Conservation (phyloP, 139 green algal species). For the Picochlorum sp. region DNA sequence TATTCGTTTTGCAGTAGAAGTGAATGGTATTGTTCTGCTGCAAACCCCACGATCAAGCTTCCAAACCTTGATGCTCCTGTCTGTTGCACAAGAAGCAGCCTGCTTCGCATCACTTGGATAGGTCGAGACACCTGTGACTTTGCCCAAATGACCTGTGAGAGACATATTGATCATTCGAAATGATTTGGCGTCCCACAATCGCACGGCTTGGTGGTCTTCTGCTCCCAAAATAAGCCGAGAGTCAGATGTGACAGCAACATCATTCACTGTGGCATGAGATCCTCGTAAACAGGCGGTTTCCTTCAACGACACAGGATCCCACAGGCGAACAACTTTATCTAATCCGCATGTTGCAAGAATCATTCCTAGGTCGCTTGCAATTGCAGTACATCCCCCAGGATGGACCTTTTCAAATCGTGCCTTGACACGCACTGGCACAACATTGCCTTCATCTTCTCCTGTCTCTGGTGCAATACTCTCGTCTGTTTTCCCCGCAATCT, state of each 20-base stretch:
- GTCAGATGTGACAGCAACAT: constrained; percentile 51
- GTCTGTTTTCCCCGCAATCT: neutral
- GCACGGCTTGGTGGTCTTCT: constrained; percentile 48
- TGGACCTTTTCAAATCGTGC: constrained; percentile 23
- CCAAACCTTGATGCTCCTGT: constrained; percentile 46
- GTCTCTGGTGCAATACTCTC: neutral
- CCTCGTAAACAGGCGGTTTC: constrained; percentile 28
- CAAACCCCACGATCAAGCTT: neutral
- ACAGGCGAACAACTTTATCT: constrained; percentile 54
- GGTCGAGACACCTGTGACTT: constrained; percentile 45
- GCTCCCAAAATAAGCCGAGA: constrained; percentile 42
- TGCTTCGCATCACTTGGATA: constrained; percentile 38
- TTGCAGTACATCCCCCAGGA: constrained; percentile 40
- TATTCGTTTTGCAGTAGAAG: constrained; percentile 2
- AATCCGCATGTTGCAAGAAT: constrained; percentile 52
- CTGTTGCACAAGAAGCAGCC: constrained; percentile 42
- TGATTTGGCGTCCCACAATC: constrained; percentile 46
- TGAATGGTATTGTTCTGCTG: neutral
- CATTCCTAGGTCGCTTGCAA: constrained; percentile 41
- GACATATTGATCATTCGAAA: constrained; percentile 38
- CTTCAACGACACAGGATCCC: constrained; percentile 35
- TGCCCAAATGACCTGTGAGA: constrained; percentile 60
- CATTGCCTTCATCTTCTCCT: neutral
- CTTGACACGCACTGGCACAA: neutral
- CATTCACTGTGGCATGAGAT: constrained; percentile 27